phyloP scores from a whole-genome alignment of 2,329 filamentous ascomycete genomes.

The Fusarium nanum region DNA sequence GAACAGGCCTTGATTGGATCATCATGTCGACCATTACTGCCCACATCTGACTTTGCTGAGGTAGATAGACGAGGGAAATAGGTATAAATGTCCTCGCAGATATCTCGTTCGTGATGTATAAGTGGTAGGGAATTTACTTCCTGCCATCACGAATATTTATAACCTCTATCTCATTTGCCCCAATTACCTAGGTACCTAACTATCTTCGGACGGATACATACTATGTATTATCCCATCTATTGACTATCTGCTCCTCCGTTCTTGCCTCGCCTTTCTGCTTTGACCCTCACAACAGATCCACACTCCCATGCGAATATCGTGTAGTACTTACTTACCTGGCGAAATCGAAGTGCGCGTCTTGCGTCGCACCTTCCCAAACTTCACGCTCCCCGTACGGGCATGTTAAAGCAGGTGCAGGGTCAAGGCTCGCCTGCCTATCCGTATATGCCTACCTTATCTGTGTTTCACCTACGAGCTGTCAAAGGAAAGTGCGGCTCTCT shows the following conservation, averaged over 20 bases:
- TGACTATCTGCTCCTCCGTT: neutral
- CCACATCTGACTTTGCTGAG: neutral
- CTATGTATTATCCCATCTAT: neutral
- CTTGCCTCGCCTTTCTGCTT: neutral
- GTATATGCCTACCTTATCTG: neutral
- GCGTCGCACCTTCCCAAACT: slow-evolving; percentile 31
- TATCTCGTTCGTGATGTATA: slow-evolving; percentile 4
- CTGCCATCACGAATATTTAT: slow-evolving; percentile 13
- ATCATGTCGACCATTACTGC: neutral
- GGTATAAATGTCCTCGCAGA: neutral
- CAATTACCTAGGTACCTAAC: neutral
- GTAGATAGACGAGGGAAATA: neutral
- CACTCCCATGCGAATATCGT: slow-evolving; percentile 24
- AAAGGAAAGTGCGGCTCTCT: slow-evolving; percentile 29
- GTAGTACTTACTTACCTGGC: slow-evolving; percentile 19
- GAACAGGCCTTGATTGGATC: slow-evolving; percentile 5
- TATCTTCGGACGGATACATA: neutral
- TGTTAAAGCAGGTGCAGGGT: slow-evolving; percentile 21
- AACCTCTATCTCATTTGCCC: slow-evolving; percentile 10
- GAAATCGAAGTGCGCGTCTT: slow-evolving; percentile 11
- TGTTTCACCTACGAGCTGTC: neutral
- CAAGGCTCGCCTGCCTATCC: neutral
- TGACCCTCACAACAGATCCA: slow-evolving; percentile 21
- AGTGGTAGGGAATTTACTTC: slow-evolving; percentile 5
- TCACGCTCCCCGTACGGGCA: slow-evolving; percentile 4